phyloP scores from a whole-genome alignment of 2,329 filamentous ascomycete species.

The Chalaropsis thielavioides region DNA sequence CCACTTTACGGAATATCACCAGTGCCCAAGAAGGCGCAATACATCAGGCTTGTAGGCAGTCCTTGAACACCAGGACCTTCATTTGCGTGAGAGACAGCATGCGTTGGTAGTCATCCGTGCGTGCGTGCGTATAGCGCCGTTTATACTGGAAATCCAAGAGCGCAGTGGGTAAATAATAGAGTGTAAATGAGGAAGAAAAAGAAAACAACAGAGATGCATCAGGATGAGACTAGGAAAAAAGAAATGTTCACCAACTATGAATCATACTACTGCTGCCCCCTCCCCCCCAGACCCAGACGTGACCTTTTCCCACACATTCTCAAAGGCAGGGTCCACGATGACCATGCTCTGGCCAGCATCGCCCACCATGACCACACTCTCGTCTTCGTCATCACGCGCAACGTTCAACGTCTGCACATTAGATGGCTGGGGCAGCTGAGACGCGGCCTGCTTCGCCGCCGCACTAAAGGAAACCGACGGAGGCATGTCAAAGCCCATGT shows the following conservation, averaged over 20 bases:
- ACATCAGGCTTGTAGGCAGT: neutral
- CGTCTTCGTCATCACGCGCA: slow-evolving; percentile 26
- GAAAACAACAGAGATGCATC: slow-evolving; percentile 2
- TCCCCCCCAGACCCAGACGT: too few relatives aligned
- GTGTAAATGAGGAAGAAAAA: neutral
- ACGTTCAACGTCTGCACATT: neutral
- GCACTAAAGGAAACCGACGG: slow-evolving; percentile 14
- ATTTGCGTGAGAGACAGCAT: neutral
- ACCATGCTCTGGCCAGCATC: slow-evolving; percentile 22
- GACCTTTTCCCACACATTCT: slow-evolving; percentile 57
- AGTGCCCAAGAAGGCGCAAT: neutral
- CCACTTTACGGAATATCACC: neutral
- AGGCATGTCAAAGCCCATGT: slow-evolving; percentile 22
- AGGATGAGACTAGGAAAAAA: slow-evolving; percentile 17
- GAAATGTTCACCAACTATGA: slow-evolving; percentile 6
- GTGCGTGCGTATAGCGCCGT: too few relatives aligned
- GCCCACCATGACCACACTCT: slow-evolving; percentile 42
- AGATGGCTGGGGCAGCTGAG: neutral
- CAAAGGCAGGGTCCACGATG: slow-evolving; percentile 32
- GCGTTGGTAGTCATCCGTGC: too few relatives aligned
- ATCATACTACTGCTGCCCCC: slow-evolving; percentile 10
- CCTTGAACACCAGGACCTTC: neutral
- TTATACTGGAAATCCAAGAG: neutral
- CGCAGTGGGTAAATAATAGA: neutral
- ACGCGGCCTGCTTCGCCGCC: neutral